Evolutionary conservation across 2,329 filamentous ascomycete species (phyloP).

Genomic region (Emergomyces africanus): DNA sequence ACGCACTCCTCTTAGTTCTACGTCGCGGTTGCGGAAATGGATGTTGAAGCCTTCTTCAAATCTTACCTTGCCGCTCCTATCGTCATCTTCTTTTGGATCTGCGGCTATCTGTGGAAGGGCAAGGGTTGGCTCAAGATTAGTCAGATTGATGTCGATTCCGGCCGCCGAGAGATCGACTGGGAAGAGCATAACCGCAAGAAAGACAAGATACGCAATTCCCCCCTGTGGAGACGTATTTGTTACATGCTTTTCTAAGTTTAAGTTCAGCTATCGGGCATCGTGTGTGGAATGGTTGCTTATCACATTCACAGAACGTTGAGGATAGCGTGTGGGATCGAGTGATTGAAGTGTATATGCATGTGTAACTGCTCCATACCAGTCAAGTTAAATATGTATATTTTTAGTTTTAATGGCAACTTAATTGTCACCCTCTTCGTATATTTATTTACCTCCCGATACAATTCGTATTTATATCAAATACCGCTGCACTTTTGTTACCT

Average conservation of each 20-base stretch:
- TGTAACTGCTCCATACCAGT: too few relatives aligned
- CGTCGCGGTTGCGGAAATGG: slow-evolving; percentile 16
- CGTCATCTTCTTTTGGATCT: slow-evolving; percentile 36
- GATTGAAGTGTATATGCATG: neutral
- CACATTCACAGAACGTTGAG: neutral
- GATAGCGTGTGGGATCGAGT: neutral
- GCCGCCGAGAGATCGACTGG: slow-evolving; percentile 53
- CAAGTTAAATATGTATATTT: neutral
- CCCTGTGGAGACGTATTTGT: slow-evolving; percentile 5
- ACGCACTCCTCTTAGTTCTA: slow-evolving; percentile 13
- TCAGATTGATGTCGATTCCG: slow-evolving; percentile 55
- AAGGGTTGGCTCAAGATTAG: slow-evolving; percentile 44
- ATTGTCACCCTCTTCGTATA: neutral
- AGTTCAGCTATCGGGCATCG: neutral
- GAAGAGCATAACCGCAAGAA: slow-evolving; percentile 42
- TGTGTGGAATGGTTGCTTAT: neutral
- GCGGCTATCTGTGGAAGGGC: slow-evolving; percentile 53
- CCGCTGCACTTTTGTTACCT: too few relatives aligned
- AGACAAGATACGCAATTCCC: slow-evolving; percentile 7
- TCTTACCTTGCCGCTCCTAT: slow-evolving; percentile 19
- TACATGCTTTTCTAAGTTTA: slow-evolving; percentile 10
- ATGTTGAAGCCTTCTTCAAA: slow-evolving; percentile 19
- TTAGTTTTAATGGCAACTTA: neutral
- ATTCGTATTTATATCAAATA: too few relatives aligned
- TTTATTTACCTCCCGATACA: too few relatives aligned